phyloP scores from a whole-genome alignment of 352 stramenopile genomes.

The Lagenidium giganteum region DNA sequence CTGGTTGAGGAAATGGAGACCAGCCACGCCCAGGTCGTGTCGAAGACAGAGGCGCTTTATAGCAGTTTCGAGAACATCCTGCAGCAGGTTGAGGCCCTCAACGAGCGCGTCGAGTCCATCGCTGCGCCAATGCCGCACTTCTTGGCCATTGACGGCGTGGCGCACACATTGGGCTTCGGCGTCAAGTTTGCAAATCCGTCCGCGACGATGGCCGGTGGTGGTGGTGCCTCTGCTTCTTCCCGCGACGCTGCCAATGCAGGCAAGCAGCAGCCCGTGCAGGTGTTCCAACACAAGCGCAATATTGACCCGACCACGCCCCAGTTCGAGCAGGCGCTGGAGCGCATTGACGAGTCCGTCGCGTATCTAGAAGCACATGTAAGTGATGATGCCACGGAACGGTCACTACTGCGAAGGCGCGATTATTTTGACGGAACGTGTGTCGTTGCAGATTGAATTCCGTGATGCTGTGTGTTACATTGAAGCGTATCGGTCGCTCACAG shows the following conservation, averaged over 20 bases:
- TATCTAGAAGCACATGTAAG: slow-evolving; percentile 72
- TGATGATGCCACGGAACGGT: not conserved
- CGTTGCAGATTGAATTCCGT: slow-evolving; percentile 51
- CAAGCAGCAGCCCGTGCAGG: slow-evolving; percentile 45
- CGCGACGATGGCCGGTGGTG: not conserved
- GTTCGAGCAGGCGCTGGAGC: slow-evolving; percentile 59
- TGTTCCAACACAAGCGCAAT: slow-evolving; percentile 69
- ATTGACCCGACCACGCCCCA: slow-evolving; percentile 61
- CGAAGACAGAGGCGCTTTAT: slow-evolving; percentile 73
- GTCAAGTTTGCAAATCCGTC: slow-evolving; percentile 56
- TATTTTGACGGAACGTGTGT: slow-evolving; percentile 4
- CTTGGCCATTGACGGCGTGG: slow-evolving; percentile 48
- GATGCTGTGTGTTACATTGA: slow-evolving; percentile 71
- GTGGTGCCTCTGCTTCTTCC: slow-evolving; percentile 1
- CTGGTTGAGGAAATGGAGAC: slow-evolving; percentile 78
- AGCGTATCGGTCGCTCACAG: slow-evolving; percentile 61
- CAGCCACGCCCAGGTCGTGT: slow-evolving; percentile 70
- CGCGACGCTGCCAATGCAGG: slow-evolving; percentile 1
- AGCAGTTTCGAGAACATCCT: slow-evolving; percentile 65
- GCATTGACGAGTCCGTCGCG: slow-evolving; percentile 59
- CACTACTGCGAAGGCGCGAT: not conserved
- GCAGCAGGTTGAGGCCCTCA: slow-evolving; percentile 32
- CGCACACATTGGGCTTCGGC: slow-evolving; percentile 54
- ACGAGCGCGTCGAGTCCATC: slow-evolving; percentile 55
- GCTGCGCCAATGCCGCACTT: slow-evolving; percentile 70